Base-by-base conservation (phyloP, 2,329 filamentous ascomycete genomes). In the Chalaropsis ovoidea region DNA sequence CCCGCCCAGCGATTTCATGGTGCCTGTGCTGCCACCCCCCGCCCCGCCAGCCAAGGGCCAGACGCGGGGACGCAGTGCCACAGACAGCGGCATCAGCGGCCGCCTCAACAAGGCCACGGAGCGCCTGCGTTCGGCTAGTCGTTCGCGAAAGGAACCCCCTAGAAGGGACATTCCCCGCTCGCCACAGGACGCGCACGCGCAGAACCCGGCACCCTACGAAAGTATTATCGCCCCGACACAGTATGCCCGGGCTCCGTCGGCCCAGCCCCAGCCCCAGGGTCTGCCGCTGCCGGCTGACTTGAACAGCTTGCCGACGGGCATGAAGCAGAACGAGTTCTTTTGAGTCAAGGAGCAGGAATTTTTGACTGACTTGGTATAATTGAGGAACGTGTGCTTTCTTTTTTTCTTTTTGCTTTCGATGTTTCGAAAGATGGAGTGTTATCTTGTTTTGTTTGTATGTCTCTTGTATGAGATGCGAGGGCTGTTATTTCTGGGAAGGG, bases 71-170 rank as follows among this genome's bases (percentile, higher is more conserved):
- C 79, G 82, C 62, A 86, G 82, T 73, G 78, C 74, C 67, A 78
- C 76, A 39, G 80, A 83, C 62, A 77, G 76, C 68, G 47, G 49
- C 27, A 76, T 85, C 67, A 76, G 80, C 1, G 78, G 79, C 2
- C 81, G 82, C 41, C 74, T 85, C 68, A 79, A 78, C 67, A 82
- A 83, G 60, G 82, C 81, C 0, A 83, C 82, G 0, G 83, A 86
- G 70, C 79, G 82, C 61, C 79, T 86, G 71, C 80, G 83, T 22
- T 85, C 82, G 3, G 82, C 77, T 1, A 85, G 82, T 72, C 81
- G 83, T 17, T 79, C 78, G 62, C 78, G 79, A 54, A 81, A 81
- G 69, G 78, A 77, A 68, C 67, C 64, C 24, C 76, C 75, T 70
- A 64, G 69, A 10, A 27, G 31, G 4, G 64, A 39, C 1, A 61